phyloP scores from a whole-genome alignment of 2,329 filamentous ascomycete species.

The Phyllosticta paracitricarpa region DNA sequence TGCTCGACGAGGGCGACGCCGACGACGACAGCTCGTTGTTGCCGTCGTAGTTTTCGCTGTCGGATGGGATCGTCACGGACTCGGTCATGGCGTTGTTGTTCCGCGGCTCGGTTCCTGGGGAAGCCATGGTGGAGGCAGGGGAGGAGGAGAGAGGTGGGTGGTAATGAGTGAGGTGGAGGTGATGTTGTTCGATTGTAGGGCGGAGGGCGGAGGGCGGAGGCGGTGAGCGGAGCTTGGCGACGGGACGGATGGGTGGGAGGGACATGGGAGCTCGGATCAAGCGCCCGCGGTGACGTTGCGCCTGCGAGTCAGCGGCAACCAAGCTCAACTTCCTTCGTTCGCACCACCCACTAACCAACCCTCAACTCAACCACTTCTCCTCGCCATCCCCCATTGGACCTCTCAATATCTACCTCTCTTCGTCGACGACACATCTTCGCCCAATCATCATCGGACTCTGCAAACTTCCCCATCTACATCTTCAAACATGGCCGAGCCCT shows the following conservation, averaged over 20 bases:
- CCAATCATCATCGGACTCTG: background rate
- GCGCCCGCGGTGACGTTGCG: conserved; percentile 8
- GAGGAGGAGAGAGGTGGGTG: background rate
- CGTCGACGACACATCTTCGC: background rate
- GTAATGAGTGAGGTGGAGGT: background rate
- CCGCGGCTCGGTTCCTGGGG: background rate
- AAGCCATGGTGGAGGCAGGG: conserved; percentile 5
- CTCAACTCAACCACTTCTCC: background rate
- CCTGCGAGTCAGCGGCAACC: background rate
- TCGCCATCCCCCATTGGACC: background rate
- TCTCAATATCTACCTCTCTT: background rate
- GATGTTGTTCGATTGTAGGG: background rate
- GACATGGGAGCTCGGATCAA: conserved; percentile 1
- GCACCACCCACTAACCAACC: background rate
- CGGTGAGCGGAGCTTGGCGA: background rate
- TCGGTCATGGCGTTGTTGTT: conserved; percentile 43
- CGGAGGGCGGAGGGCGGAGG: background rate
- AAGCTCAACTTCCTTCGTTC: conserved; percentile 1
- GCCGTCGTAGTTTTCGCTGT: conserved; percentile 72
- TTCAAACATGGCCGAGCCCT: conserved; percentile 23
- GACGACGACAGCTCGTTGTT: conserved; percentile 51
- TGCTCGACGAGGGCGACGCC: conserved; percentile 43
- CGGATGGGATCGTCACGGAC: conserved; percentile 67
- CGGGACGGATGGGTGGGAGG: too few species aligned
- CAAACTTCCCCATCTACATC: too few species aligned